These are phyloP conservation scores for Paratinospora sagittata DNA, from an alignment of 164 flowering plant genomes.

Conservation along the genomic window DNA sequence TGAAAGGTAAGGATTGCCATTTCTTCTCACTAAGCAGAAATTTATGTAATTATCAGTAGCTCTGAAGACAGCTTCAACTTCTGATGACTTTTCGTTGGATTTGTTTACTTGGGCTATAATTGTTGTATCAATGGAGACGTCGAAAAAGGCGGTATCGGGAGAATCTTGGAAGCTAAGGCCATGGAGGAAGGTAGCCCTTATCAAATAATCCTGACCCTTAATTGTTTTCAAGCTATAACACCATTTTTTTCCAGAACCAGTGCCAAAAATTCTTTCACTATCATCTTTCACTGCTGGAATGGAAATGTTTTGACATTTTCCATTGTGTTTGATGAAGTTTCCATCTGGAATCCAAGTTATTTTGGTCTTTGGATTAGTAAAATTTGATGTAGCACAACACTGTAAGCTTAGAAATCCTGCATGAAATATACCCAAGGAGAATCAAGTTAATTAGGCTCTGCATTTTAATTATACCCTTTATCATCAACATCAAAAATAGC, in stretches of 20 bases:
- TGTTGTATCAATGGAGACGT: constrained; percentile 34
- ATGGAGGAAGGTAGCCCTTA: constrained; percentile 46
- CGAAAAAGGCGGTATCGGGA: constrained; percentile 15
- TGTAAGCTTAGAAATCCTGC: constrained; percentile 57
- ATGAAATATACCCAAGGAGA: background rate
- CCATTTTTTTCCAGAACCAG: constrained; percentile 32
- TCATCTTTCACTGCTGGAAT: constrained; percentile 10
- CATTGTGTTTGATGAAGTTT: constrained; percentile 23
- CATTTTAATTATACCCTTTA: too few species aligned
- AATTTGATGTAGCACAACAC: constrained; percentile 42
- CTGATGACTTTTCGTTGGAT: constrained; percentile 18
- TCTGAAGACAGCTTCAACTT: constrained; percentile 41
- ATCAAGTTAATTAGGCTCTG: background rate
- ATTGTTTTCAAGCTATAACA: constrained; percentile 46
- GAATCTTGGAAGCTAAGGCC: constrained; percentile 12
- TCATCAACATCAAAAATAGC: too few species aligned
- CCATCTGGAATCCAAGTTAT: constrained; percentile 43
- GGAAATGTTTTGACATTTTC: constrained; percentile 23
- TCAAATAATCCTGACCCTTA: constrained; percentile 33
- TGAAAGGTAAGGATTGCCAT: constrained; percentile 46
- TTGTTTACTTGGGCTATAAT: constrained; percentile 27
- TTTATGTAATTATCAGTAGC: constrained; percentile 28
- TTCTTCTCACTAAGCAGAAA: constrained; percentile 42
- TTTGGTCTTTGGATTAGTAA: constrained; percentile 28
- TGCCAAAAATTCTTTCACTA: constrained; percentile 28